Conservation (phyloP, 2,329 filamentous ascomycete species). For the Colletotrichum acutatum region DNA sequence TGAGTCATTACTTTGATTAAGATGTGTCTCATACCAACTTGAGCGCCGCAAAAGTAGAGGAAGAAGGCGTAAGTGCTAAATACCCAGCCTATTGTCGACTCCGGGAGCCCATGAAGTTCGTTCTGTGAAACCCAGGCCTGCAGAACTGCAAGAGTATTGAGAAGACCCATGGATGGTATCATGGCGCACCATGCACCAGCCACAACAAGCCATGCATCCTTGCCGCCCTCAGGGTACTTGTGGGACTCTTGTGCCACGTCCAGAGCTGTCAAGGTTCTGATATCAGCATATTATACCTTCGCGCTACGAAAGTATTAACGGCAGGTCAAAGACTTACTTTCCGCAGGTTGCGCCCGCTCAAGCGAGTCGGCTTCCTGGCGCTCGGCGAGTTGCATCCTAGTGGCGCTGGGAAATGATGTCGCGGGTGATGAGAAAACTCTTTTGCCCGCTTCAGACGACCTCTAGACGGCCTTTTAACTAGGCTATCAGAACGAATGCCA, state of each 20-base stretch:
- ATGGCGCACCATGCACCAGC: slow-evolving; percentile 76
- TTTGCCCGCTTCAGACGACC: neutral
- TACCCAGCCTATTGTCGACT: slow-evolving; percentile 76
- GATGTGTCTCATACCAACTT: slow-evolving; percentile 58
- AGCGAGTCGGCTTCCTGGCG: neutral
- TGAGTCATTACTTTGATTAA: neutral
- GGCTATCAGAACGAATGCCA: neutral
- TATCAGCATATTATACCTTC: neutral
- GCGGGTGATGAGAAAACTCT: neutral
- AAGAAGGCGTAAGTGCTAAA: slow-evolving; percentile 78
- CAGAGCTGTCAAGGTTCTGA: neutral
- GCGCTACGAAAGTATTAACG: neutral
- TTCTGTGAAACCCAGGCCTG: slow-evolving; percentile 74
- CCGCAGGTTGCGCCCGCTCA: neutral
- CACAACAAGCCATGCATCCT: slow-evolving; percentile 76
- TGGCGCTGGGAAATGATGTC: neutral
- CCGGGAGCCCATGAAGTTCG: slow-evolving; percentile 67
- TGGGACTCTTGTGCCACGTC: neutral
- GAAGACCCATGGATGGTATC: slow-evolving; percentile 71
- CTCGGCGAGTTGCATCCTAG: neutral
- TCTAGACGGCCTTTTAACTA: neutral
- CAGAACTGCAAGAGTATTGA: slow-evolving; percentile 75
- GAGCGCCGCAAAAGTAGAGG: slow-evolving; percentile 76
- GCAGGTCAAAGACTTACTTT: neutral
- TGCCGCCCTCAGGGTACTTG: slow-evolving; percentile 75